phyloP scores from a whole-genome alignment of 2,329 filamentous ascomycete species.

The Aspergillus floridensis region DNA sequence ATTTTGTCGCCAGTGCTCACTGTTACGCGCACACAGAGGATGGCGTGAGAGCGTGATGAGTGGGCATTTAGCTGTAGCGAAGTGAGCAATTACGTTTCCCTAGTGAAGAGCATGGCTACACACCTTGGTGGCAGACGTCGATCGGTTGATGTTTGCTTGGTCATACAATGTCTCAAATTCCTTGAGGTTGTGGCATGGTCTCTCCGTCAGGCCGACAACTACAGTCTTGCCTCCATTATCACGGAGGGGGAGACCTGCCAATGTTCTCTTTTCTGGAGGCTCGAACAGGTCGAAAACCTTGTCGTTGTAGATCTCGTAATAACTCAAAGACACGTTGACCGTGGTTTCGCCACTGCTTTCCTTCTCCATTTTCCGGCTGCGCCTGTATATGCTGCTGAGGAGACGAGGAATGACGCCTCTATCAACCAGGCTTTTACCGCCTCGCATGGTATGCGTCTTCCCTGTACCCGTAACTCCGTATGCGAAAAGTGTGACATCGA shows the following conservation, averaged over 20 bases:
- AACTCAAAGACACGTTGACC: slow-evolving; percentile 75
- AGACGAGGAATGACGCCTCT: slow-evolving; percentile 84
- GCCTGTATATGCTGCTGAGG: slow-evolving; percentile 79
- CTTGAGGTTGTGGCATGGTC: slow-evolving; percentile 76
- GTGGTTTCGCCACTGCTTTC: slow-evolving; percentile 68
- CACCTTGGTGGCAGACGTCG: slow-evolving; percentile 81
- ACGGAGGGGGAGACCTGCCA: slow-evolving; percentile 74
- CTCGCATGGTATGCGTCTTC: slow-evolving; percentile 95
- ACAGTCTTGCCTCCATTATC: slow-evolving; percentile 85
- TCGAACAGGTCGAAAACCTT: slow-evolving; percentile 91
- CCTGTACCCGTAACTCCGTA: slow-evolving; percentile 92
- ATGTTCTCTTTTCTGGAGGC: slow-evolving; percentile 78
- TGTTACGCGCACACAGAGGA: slow-evolving; percentile 83
- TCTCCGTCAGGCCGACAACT: slow-evolving; percentile 81
- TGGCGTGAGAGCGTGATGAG: slow-evolving; percentile 84
- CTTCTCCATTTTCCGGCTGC: slow-evolving; percentile 80
- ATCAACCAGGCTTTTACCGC: slow-evolving; percentile 79
- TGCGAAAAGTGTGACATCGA: slow-evolving; percentile 85
- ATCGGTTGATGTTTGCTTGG: slow-evolving; percentile 84
- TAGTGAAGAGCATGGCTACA: not conserved
- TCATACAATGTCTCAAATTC: slow-evolving; percentile 90
- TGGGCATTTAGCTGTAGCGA: slow-evolving; percentile 70
- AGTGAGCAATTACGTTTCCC: slow-evolving; percentile 12
- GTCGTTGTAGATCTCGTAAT: slow-evolving; percentile 97
- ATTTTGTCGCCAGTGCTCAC: slow-evolving; percentile 68